phyloP scores from a whole-genome alignment of 148 eudicot genomes.

The Nepenthes mirabilis region DNA sequence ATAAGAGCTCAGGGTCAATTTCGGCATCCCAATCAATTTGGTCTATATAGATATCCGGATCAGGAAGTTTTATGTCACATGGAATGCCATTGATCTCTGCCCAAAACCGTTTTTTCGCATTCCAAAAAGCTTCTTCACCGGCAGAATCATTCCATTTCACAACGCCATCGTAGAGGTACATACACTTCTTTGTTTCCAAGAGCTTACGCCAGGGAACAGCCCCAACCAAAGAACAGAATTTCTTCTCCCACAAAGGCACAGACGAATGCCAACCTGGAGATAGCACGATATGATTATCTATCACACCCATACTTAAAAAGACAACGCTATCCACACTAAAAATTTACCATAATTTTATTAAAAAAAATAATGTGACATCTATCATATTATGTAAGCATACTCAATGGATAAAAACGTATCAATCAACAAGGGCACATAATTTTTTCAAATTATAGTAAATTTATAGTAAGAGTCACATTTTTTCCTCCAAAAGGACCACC shows the following conservation, averaged over 20 bases:
- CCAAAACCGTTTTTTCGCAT: constrained; percentile 56
- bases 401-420: too few species aligned
- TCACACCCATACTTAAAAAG: background rate
- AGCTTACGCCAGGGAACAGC: constrained; percentile 44
- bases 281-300: background rate
- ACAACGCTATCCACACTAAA: background rate
- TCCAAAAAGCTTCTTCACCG: constrained; percentile 42
- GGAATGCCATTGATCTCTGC: constrained; percentile 39
- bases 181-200: constrained; percentile 33
- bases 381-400: too few species aligned
- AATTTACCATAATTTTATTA: too few species aligned
- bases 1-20: constrained; percentile 24
- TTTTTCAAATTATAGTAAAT: too few species aligned
- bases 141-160: constrained; percentile 66
- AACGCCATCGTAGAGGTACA: constrained; percentile 35
- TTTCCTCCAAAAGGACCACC: too few species aligned
- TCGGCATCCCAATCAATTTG: constrained; percentile 44
- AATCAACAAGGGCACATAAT: too few species aligned
- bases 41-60: constrained; percentile 62
- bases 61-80: constrained; percentile 36
- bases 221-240: constrained; percentile 44
- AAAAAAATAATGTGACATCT: too few species aligned
- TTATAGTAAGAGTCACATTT: too few species aligned
- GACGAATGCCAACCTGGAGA: background rate
- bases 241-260: constrained; percentile 52